These are phyloP conservation scores for Mortierella sp. DNA, from an alignment of 371 early-diverging fungal species.

Conservation along the genomic window DNA sequence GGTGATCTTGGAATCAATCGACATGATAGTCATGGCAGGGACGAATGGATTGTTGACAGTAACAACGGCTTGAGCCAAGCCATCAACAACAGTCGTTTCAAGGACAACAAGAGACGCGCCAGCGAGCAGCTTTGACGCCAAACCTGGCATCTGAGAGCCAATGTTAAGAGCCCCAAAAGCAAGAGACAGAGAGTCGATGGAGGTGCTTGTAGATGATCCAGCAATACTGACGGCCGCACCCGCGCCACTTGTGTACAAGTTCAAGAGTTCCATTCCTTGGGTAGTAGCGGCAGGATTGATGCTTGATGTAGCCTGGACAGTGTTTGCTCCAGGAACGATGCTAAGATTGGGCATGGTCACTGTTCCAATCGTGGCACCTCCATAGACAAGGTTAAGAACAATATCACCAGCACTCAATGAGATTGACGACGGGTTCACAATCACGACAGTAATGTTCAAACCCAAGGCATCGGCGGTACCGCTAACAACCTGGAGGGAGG, in stretches of 20 bases:
- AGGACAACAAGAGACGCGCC: constrained; percentile 60
- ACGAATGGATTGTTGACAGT: constrained; percentile 68
- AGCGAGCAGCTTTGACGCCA: constrained; percentile 59
- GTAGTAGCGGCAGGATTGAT: constrained; percentile 62
- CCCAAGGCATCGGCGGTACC: constrained; percentile 51
- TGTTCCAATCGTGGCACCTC: constrained; percentile 59
- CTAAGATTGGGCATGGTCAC: constrained; percentile 61
- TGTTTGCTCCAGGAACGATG: constrained; percentile 62
- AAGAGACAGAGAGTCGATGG: constrained; percentile 60
- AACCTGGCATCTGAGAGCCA: constrained; percentile 62
- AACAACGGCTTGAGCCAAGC: constrained; percentile 61
- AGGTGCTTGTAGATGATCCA: constrained; percentile 60
- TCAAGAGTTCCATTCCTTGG: constrained; percentile 63
- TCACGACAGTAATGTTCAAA: constrained; percentile 62
- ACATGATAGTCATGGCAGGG: constrained; percentile 61
- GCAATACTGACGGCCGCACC: constrained; percentile 61
- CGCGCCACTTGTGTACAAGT: constrained; percentile 65
- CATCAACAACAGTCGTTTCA: constrained; percentile 57
- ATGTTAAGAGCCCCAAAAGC: constrained; percentile 62
- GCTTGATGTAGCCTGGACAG: constrained; percentile 57
- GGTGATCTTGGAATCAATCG: constrained; percentile 60
- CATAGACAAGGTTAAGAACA: constrained; percentile 58
- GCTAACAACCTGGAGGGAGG: constrained; percentile 62
- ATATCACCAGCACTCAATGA: constrained; percentile 65
- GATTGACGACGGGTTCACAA: constrained; percentile 67